These are phyloP conservation scores for Xylaria sp. DNA, from an alignment of 2,329 filamentous ascomycete species.

Conservation along the genomic window DNA sequence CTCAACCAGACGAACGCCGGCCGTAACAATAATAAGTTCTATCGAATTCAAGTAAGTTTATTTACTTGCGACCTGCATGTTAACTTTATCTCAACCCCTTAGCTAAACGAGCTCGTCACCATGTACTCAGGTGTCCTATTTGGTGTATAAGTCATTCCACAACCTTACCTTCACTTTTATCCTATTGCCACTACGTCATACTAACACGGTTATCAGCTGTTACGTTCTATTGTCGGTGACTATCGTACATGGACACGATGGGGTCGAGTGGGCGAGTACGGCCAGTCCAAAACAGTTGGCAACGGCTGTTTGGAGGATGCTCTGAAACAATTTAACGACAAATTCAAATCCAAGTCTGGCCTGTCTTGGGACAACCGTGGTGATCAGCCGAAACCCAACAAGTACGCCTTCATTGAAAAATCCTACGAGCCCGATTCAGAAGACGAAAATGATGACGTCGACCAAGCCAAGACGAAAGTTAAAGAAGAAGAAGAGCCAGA, in stretches of 20 bases:
- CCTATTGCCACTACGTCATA: not conserved
- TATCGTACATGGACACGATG: constrained; percentile 77
- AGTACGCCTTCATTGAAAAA: constrained; percentile 82
- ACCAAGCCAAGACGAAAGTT: constrained; percentile 27
- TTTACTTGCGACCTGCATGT: not conserved
- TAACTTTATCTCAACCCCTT: not conserved
- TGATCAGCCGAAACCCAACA: constrained; percentile 63
- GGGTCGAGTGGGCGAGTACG: constrained; percentile 74
- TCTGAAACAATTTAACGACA: constrained; percentile 59
- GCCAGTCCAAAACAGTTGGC: constrained; percentile 54
- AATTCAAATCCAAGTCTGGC: constrained; percentile 68
- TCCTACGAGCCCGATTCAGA: constrained; percentile 73
- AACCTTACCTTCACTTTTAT: too few species aligned
- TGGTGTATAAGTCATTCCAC: too few species aligned
- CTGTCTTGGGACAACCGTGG: constrained; percentile 59
- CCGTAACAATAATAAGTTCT: constrained; percentile 84
- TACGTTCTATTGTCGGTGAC: constrained; percentile 46
- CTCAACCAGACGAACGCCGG: constrained; percentile 77
- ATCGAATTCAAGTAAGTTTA: constrained; percentile 67
- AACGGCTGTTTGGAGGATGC: constrained; percentile 50
- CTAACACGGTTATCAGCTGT: constrained; percentile 44
- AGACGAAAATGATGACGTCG: constrained; percentile 39
- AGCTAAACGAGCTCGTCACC: too few species aligned
- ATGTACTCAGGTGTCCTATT: too few species aligned
- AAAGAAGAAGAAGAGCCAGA: constrained; percentile 34